Conservation (phyloP, 106 monocot genomes). For the Apostasia shenzhenica region DNA sequence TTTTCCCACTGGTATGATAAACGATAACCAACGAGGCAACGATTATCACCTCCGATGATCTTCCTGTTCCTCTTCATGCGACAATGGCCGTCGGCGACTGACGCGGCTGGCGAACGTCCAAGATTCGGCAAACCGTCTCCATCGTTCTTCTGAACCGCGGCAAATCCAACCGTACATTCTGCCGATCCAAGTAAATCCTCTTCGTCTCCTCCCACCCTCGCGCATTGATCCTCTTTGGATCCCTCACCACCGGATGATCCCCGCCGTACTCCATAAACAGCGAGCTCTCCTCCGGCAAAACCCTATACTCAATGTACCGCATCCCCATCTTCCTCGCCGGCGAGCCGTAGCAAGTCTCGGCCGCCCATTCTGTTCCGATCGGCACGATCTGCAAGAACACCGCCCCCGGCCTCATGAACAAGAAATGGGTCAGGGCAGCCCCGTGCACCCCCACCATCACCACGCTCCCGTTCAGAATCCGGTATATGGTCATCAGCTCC, state of each 20-base stretch:
- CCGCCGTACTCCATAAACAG: conserved; percentile 34
- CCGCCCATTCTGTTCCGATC: conserved; percentile 59
- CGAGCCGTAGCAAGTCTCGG: conserved; percentile 58
- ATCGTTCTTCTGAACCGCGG: conserved; percentile 36
- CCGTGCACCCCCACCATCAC: conserved; percentile 79
- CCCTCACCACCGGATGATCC: conserved; percentile 53
- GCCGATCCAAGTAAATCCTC: conserved; percentile 59
- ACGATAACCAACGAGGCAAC: no score
- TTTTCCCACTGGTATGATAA: no score
- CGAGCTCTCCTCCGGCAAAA: conserved; percentile 62
- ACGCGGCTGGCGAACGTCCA: not conserved
- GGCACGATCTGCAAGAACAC: conserved; percentile 75
- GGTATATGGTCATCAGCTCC: conserved; percentile 61
- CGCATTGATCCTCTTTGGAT: conserved; percentile 46
- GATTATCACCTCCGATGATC: no score
- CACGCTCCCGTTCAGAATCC: conserved; percentile 46
- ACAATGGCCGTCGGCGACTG: no score
- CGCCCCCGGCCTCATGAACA: conserved; percentile 66
- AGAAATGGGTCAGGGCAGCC: conserved; percentile 71
- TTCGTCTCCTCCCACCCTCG: conserved; percentile 70
- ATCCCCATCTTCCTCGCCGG: conserved; percentile 61
- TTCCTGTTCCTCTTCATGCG: not conserved
- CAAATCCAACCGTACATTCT: conserved; percentile 70
- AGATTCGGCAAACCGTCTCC: conserved; percentile 28
- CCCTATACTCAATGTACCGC: conserved; percentile 40